A percentile compares a stretch with the other conserved stretches of the same genome.
Evolutionary conservation across 202 grass and related monocot species (phyloP).

Genomic region (Alloteropsis angusta): DNA sequence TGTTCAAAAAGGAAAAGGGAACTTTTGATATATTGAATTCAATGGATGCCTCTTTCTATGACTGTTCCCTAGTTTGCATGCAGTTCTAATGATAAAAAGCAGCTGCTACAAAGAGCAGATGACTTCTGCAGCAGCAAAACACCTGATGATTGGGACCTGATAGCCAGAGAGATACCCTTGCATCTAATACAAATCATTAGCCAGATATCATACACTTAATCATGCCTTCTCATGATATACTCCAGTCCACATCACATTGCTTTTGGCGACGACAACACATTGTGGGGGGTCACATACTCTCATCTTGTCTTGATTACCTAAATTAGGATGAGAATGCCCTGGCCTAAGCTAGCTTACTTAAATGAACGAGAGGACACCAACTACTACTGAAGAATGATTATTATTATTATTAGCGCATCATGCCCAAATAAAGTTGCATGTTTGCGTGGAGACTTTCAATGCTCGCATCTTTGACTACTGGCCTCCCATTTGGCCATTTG

Average conservation of each 20-base stretch:
- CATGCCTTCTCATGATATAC: not conserved
- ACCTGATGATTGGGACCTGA: not conserved
- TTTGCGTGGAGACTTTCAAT: not conserved
- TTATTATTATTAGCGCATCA: not conserved
- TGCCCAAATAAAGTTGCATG: constrained; percentile 31
- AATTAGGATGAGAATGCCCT: not conserved
- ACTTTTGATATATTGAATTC: not conserved
- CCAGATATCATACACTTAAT: constrained; percentile 16
- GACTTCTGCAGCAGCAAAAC: not conserved
- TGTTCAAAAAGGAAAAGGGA: not conserved
- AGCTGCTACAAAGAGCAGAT: not conserved
- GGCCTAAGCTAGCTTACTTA: constrained; percentile 7
- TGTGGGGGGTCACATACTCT: constrained; percentile 16
- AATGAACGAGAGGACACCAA: constrained; percentile 15
- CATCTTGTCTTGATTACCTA: not conserved
- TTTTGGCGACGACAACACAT: not conserved
- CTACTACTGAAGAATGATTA: constrained; percentile 8
- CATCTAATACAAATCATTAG: not conserved
- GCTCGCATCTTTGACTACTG: not conserved
- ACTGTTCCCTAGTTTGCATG: not conserved
- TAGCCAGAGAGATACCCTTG: not conserved
- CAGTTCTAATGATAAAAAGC: not conserved
- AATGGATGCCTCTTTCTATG: not conserved
- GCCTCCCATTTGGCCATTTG: constrained; percentile 22
- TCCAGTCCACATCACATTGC: not conserved